Percentiles rank a stretch among this genome's conserved stretches.
Evolutionary conservation across 176 grass and related monocot species (phyloP).

Genomic region (Carex parvula): DNA sequence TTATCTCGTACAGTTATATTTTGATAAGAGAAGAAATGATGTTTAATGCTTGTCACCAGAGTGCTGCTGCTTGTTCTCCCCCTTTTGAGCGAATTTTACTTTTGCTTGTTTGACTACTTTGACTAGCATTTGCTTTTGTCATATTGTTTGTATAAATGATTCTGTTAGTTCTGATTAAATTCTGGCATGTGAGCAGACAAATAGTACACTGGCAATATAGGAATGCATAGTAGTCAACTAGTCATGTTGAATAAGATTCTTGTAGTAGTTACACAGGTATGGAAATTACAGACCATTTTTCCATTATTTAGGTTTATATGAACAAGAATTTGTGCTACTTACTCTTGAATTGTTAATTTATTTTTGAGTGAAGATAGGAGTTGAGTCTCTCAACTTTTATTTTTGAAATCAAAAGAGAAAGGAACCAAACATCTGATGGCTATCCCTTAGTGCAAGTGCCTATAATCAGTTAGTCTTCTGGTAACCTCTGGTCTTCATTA

Average conservation of each 20-base stretch:
- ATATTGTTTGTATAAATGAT: background rate
- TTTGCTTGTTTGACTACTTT: background rate
- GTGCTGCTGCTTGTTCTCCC: background rate
- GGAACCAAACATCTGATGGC: no score
- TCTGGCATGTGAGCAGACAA: background rate
- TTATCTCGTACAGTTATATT: background rate
- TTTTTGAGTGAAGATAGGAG: no score
- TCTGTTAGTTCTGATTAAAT: background rate
- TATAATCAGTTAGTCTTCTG: no score
- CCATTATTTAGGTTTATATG: background rate
- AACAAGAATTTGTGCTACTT: background rate
- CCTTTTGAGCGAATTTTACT: background rate
- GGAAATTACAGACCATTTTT: background rate
- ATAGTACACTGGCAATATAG: background rate
- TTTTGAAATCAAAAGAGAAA: no score
- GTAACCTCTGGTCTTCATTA: no score
- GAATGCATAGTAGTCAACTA: background rate
- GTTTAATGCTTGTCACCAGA: background rate
- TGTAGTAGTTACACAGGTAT: background rate
- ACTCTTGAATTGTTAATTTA: background rate
- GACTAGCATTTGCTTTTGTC: background rate
- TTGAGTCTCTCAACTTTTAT: no score
- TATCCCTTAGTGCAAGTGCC: no score
- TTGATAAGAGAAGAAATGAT: background rate
- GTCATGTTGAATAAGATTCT: background rate